These are phyloP conservation scores for Diversispora eburnea DNA, from an alignment of 192 early-diverging fungal species.

Conservation along the genomic window DNA sequence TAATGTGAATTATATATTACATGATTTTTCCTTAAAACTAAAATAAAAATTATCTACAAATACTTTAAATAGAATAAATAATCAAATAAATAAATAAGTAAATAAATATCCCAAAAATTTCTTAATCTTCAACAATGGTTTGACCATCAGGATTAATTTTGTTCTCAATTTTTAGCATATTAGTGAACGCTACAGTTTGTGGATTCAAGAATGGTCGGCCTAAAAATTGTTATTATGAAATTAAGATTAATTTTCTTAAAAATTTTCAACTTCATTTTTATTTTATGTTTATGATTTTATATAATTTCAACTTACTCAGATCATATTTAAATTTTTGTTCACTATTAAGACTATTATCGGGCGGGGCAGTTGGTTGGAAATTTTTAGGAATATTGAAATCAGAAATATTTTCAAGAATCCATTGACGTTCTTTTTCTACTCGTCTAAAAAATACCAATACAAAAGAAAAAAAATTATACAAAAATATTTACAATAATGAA, in stretches of 20 bases:
- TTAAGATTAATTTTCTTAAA: slow-evolving; percentile 4
- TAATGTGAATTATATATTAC: too few relatives aligned
- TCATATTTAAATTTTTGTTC: slow-evolving; percentile 29
- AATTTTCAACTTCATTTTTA: background rate
- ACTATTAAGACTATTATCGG: slow-evolving; percentile 36
- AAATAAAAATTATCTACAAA: too few relatives aligned
- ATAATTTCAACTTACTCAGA: slow-evolving; percentile 21
- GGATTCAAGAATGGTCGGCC: slow-evolving; percentile 66
- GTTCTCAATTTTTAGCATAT: slow-evolving; percentile 64
- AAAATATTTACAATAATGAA: too few relatives aligned
- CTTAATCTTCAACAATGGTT: background rate
- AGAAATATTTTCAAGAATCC: slow-evolving; percentile 62
- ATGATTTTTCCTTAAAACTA: too few relatives aligned
- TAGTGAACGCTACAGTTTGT: slow-evolving; percentile 77
- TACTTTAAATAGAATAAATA: too few relatives aligned
- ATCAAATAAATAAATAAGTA: too few relatives aligned
- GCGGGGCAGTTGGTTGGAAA: slow-evolving; percentile 67
- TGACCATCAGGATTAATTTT: slow-evolving; percentile 61
- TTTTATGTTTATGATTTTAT: slow-evolving; percentile 37
- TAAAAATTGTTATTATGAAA: slow-evolving; percentile 28
- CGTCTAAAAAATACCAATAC: slow-evolving; percentile 29
- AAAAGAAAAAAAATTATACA: too few relatives aligned
- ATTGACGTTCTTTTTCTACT: slow-evolving; percentile 59
- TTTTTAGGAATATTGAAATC: slow-evolving; percentile 73
- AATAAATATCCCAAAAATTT: too few relatives aligned